phyloP scores from a whole-genome alignment of 352 stramenopile genomes.

The Phytophthora macrochlamydospora region DNA sequence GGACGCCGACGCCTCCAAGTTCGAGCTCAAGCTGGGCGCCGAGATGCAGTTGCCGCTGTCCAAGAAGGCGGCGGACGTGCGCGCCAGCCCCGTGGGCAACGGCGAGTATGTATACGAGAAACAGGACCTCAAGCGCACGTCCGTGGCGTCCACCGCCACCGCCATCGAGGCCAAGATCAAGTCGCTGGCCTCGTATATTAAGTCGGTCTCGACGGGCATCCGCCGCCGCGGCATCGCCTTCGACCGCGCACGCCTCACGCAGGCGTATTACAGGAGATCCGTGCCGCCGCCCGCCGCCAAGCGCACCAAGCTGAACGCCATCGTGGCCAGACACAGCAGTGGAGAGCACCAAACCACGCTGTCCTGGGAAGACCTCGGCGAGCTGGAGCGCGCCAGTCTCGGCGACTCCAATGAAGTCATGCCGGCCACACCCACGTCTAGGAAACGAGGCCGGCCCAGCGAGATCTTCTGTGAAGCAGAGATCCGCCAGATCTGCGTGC shows the following conservation, averaged over 20 bases:
- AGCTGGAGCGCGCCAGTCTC: conserved; percentile 38
- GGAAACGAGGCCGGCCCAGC: conserved; percentile 50
- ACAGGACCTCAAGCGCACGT: conserved; percentile 23
- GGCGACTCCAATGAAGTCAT: conserved; percentile 50
- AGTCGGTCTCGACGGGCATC: conserved; percentile 46
- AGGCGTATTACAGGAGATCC: conserved; percentile 52
- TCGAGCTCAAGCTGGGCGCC: conserved; percentile 48
- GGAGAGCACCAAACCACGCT: conserved; percentile 49
- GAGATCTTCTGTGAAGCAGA: conserved; percentile 58
- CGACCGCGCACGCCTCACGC: conserved; percentile 42
- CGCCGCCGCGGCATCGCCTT: conserved; percentile 39
- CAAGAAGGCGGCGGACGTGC: conserved; percentile 32
- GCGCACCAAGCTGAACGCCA: conserved; percentile 51
- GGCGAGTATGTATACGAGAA: conserved; percentile 34
- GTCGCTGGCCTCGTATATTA: conserved; percentile 50
- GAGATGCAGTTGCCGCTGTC: conserved; percentile 30
- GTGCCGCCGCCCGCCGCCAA: conserved; percentile 38
- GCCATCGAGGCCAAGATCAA: conserved; percentile 48
- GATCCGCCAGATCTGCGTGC: conserved; percentile 54
- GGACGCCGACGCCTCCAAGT: conserved; percentile 33
- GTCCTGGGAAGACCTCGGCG: conserved; percentile 51
- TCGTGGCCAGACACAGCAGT: conserved; percentile 49
- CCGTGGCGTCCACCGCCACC: conserved; percentile 12
- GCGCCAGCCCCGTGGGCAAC: conserved; percentile 22
- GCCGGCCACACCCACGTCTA: conserved; percentile 43